A percentile compares a stretch with the other conserved stretches of the same genome.
These are phyloP conservation scores for Tricholoma terreum DNA, from an alignment of 768 basidiomycete genomes.

Conservation along the genomic window DNA sequence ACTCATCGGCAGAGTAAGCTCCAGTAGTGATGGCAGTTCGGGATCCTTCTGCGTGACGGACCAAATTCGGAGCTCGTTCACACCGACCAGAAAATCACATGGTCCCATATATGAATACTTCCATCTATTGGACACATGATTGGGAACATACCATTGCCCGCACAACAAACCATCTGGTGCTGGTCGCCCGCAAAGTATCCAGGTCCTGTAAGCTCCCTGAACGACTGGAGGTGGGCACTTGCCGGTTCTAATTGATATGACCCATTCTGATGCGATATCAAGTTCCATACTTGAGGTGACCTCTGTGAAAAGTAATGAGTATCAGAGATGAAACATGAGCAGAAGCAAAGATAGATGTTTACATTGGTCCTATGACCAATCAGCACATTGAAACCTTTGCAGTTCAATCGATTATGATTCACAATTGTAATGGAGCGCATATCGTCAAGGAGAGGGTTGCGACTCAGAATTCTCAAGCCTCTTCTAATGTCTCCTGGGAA, in stretches of 20 bases:
- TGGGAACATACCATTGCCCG: background rate
- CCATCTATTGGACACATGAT: background rate
- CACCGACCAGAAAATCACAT: background rate
- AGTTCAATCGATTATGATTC: background rate
- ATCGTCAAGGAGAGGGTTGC: constrained; percentile 3
- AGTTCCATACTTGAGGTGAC: constrained; percentile 1
- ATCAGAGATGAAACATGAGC: background rate
- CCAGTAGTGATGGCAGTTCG: background rate
- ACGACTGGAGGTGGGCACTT: background rate
- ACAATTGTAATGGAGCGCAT: background rate
- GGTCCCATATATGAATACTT: background rate
- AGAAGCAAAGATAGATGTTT: background rate
- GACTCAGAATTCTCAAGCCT: too few species aligned
- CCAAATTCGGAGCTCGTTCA: background rate
- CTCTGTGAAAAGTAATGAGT: background rate
- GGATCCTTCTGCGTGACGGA: background rate
- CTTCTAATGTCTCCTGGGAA: too few species aligned
- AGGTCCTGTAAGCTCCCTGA: background rate
- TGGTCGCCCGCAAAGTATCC: constrained; percentile 1
- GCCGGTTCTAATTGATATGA: background rate
- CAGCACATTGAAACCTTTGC: background rate
- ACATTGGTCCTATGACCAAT: constrained; percentile 1
- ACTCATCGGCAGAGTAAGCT: background rate
- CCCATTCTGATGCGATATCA: background rate
- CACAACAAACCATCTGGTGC: constrained; percentile 3